Conservation (phyloP, 495 filamentous ascomycete species). For the Terfezia boudieri region DNA sequence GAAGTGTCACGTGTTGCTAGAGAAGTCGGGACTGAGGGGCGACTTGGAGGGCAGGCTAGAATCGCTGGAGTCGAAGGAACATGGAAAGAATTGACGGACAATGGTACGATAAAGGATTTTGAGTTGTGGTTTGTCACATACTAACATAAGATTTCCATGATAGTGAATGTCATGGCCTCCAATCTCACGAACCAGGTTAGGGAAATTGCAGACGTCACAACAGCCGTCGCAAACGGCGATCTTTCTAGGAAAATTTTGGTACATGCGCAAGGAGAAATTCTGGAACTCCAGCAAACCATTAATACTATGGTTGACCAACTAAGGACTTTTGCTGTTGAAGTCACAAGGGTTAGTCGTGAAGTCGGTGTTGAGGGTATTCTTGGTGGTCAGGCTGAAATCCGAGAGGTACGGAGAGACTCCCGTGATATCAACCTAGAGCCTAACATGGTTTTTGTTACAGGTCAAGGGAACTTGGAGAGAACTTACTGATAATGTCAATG, state of each 20-base stretch:
- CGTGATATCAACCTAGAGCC: slow-evolving; percentile 3
- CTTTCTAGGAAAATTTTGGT: slow-evolving; percentile 89
- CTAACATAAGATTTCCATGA: not conserved
- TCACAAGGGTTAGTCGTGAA: slow-evolving; percentile 86
- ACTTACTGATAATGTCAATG: slow-evolving; percentile 92
- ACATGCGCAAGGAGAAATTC: slow-evolving; percentile 82
- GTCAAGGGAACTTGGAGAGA: slow-evolving; percentile 79
- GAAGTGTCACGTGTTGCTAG: slow-evolving; percentile 91
- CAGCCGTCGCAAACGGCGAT: slow-evolving; percentile 89
- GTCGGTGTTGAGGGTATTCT: slow-evolving; percentile 95
- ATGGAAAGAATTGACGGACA: slow-evolving; percentile 94
- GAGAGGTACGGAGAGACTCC: slow-evolving; percentile 31
- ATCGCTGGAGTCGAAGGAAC: slow-evolving; percentile 91
- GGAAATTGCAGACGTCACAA: slow-evolving; percentile 92
- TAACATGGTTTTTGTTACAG: slow-evolving; percentile 3
- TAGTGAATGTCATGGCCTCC: slow-evolving; percentile 94
- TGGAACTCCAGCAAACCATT: slow-evolving; percentile 91
- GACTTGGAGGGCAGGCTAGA: slow-evolving; percentile 87
- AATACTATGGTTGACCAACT: slow-evolving; percentile 99
- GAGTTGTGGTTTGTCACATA: slow-evolving; percentile 1
- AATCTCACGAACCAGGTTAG: slow-evolving; percentile 71
- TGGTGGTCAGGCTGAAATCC: slow-evolving; percentile 91
- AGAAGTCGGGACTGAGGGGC: slow-evolving; percentile 93
- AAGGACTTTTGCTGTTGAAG: slow-evolving; percentile 88
- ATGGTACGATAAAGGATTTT: slow-evolving; percentile 31